Percentiles rank a stretch among this genome's conserved stretches.
phyloP scores from a whole-genome alignment of 331 rosid species.

The Spiraea crenata region DNA sequence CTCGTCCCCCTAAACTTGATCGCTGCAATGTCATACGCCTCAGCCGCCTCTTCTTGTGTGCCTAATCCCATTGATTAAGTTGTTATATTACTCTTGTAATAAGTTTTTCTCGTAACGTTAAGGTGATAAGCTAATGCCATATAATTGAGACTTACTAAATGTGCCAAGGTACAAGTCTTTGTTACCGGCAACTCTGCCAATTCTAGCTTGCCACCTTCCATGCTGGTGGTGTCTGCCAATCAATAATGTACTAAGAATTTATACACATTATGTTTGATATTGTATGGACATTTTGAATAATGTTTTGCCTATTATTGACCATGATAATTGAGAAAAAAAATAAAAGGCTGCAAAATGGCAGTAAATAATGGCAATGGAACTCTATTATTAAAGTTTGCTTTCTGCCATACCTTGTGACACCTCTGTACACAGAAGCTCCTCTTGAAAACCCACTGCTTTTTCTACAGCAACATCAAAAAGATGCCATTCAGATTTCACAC shows the following conservation, averaged over 20 bases:
- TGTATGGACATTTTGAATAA: slow-evolving; percentile 5
- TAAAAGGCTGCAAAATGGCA: slow-evolving; percentile 55
- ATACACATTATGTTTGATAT: not conserved
- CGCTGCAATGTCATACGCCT: slow-evolving; percentile 99
- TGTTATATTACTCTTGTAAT: too few species aligned
- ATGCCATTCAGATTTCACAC: not conserved
- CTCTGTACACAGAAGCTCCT: slow-evolving; percentile 97
- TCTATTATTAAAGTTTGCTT: slow-evolving; percentile 49
- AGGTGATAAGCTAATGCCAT: too few species aligned
- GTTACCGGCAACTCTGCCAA: slow-evolving; percentile 97
- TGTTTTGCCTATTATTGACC: slow-evolving; percentile 35
- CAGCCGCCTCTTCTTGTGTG: slow-evolving; percentile 99
- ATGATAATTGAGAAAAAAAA: slow-evolving; percentile 27
- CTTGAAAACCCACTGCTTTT: slow-evolving; percentile 99
- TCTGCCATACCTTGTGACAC: slow-evolving; percentile 99
- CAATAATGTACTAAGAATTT: not conserved
- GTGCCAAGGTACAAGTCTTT: slow-evolving; percentile 98
- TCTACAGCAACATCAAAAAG: slow-evolving; percentile 35
- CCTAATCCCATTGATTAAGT: slow-evolving; percentile 34
- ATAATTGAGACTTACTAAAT: slow-evolving; percentile 56
- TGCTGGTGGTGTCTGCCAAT: slow-evolving; percentile 90
- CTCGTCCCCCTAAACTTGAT: slow-evolving; percentile 93
- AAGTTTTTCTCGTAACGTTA: too few species aligned
- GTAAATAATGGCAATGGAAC: slow-evolving; percentile 37
- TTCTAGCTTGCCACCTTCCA: slow-evolving; percentile 99